Evolutionary conservation across 1,284 basidiomycete genomes (phyloP), one percentile per base, ranked within the genome.

Genomic region (Apiotrichum mycotoxinovorans): DNA sequence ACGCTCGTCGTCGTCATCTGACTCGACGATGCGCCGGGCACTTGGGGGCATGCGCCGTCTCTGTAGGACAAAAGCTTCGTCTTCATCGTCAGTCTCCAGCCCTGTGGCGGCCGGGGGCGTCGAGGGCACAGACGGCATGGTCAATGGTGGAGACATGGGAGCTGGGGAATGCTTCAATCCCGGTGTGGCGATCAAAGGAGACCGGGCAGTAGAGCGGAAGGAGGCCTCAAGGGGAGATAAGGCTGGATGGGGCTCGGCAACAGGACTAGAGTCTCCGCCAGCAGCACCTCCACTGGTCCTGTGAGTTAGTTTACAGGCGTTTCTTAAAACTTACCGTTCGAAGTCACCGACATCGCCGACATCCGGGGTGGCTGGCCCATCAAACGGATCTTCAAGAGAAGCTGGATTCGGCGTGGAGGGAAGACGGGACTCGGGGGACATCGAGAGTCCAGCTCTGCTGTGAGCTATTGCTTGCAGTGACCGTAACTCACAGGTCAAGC

Each of bases 1-100:
- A 9, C 18, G 20, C 18, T 47, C 55, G 26, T 57, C 56, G n/a
- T 52, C 51, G 23, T 57, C 56, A 27, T 57, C 56, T 1, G 51
- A 53, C 12, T 40, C 45, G 14, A 57, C 14, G 20, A 57, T 20
- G 4, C 25, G 23, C 2, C 42, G 42, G 3, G 46, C 20, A 10
- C 9, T 14, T 4, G n/a, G 11, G 20, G 30, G 18, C 3, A 18
- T 4, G 18, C 46, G 46, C 5, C 33, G 8, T 9, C 33, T 22
- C 3, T 44, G 55, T 1, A 51, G 44, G 2, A 52, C 45, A 18
- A 44, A 38, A 14, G 18, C 30, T 23, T 57, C 56, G 25, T 45
- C 49, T n/a, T n/a, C n/a, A 5, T 57, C 56, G 30, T 57, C 56
- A 18, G 34, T 46, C 23, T 33, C 47, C 23, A 50, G 50, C 5